Conservation (phyloP, 371 early-diverging fungal species). For the Chytridium lagenaria region DNA sequence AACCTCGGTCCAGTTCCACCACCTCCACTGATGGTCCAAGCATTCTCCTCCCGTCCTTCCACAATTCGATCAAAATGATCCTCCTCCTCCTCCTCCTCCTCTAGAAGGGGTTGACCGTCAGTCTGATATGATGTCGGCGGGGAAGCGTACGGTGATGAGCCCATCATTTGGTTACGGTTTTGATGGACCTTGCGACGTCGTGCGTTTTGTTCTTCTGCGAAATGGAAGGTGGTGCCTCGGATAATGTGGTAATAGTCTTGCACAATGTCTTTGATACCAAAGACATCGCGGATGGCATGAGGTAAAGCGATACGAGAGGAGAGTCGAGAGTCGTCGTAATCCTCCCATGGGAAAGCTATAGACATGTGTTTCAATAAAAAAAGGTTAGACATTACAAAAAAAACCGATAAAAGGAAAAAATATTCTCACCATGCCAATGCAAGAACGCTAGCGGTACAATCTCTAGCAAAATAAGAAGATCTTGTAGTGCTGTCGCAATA, state of each 20-base stretch:
- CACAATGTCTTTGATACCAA: constrained; percentile 80
- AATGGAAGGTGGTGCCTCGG: constrained; percentile 69
- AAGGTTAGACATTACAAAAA: neutral
- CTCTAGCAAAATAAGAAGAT: constrained; percentile 86
- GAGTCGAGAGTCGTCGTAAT: constrained; percentile 29
- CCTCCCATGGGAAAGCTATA: constrained; percentile 29
- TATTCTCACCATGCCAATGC: constrained; percentile 59
- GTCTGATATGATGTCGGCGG: too few species aligned
- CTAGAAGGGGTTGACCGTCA: too few species aligned
- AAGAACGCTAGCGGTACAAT: constrained; percentile 82
- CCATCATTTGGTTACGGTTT: too few species aligned
- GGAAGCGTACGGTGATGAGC: too few species aligned
- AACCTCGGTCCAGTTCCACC: too few species aligned
- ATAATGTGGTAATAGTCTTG: constrained; percentile 79
- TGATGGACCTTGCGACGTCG: too few species aligned
- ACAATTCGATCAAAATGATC: neutral
- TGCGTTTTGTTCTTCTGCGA: too few species aligned
- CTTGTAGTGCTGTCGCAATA: constrained; percentile 83
- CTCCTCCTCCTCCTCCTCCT: too few species aligned
- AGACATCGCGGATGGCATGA: constrained; percentile 76
- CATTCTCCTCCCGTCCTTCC: neutral
- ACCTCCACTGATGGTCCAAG: too few species aligned
- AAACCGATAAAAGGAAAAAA: neutral
- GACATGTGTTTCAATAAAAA: neutral
- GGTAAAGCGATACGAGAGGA: constrained; percentile 77